Percentiles rank a stretch among this genome's conserved stretches.
These are phyloP conservation scores for Hypoxylon lienhwacheense DNA, from an alignment of 495 filamentous ascomycete genomes.

Conservation along the genomic window DNA sequence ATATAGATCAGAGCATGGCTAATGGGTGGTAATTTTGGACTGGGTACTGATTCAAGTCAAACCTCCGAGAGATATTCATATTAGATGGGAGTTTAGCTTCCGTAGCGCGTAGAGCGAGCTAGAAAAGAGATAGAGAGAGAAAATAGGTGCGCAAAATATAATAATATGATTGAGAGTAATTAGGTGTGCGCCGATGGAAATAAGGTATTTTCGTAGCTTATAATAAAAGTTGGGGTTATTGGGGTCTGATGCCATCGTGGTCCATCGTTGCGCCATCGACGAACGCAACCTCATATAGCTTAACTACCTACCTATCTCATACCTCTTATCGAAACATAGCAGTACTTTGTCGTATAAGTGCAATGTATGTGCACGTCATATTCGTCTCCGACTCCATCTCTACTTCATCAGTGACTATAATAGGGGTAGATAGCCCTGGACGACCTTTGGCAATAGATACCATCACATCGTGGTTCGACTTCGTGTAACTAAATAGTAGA, in stretches of 20 bases:
- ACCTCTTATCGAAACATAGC: too few species aligned
- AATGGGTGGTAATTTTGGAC: background rate
- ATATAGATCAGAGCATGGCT: too few species aligned
- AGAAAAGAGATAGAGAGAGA: too few species aligned
- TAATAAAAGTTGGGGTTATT: background rate
- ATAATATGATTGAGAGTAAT: too few species aligned
- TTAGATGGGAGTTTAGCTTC: too few species aligned
- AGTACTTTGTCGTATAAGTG: constrained; percentile 11
- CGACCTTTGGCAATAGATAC: too few species aligned
- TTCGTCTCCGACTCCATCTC: constrained; percentile 26
- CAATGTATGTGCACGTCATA: constrained; percentile 26
- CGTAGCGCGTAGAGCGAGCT: too few species aligned
- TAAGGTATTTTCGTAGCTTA: constrained; percentile 7
- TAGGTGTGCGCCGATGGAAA: too few species aligned
- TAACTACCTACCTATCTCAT: constrained; percentile 20
- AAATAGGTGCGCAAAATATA: too few species aligned
- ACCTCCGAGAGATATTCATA: background rate
- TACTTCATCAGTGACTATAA: background rate
- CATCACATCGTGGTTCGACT: too few species aligned
- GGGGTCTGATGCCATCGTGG: constrained; percentile 22
- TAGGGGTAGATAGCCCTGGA: constrained; percentile 10
- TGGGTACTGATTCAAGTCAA: background rate
- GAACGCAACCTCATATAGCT: constrained; percentile 13
- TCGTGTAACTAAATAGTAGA: too few species aligned
- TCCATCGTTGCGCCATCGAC: constrained; percentile 25